These are phyloP conservation scores for Akebia trifoliata DNA, from an alignment of 164 flowering plant species.

Conservation along the genomic window DNA sequence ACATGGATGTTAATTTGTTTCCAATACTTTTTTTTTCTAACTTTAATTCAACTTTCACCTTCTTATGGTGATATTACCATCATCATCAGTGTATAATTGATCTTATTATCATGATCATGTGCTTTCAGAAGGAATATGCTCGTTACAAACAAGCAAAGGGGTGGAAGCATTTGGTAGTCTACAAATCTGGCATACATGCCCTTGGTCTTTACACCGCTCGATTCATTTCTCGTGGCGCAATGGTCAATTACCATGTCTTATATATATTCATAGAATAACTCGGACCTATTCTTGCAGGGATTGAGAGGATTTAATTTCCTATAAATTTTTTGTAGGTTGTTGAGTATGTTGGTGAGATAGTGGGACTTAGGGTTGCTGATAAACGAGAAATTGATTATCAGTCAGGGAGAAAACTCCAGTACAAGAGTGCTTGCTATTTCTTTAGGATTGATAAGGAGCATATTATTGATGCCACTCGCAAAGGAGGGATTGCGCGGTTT, in stretches of 20 bases:
- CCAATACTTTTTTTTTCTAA: too few relatives aligned
- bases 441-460: slow-evolving; percentile 72
- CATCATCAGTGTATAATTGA: too few relatives aligned
- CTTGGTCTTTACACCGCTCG: slow-evolving; percentile 78
- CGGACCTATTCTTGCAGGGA: background rate
- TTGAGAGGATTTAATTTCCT: too few relatives aligned
- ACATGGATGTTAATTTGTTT: too few relatives aligned
- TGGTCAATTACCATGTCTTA: slow-evolving; percentile 34
- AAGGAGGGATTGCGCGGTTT: slow-evolving; percentile 84
- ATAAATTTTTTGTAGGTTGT: slow-evolving; percentile 44
- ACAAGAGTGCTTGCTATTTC: slow-evolving; percentile 72
- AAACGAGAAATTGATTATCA: slow-evolving; percentile 65
- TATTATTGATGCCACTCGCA: slow-evolving; percentile 68
- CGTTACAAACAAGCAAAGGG: slow-evolving; percentile 62
- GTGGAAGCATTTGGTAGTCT: slow-evolving; percentile 67
- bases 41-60: too few relatives aligned
- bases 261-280: background rate
- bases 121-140: slow-evolving; percentile 61
- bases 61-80: too few relatives aligned
- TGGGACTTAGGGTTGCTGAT: slow-evolving; percentile 67
- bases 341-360: slow-evolving; percentile 77
- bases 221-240: slow-evolving; percentile 59
- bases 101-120: too few relatives aligned
- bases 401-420: slow-evolving; percentile 51
- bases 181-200: slow-evolving; percentile 76